Evolutionary conservation across 1,284 basidiomycete genomes (phyloP).

Genomic region (Takashimella koratensis): DNA sequence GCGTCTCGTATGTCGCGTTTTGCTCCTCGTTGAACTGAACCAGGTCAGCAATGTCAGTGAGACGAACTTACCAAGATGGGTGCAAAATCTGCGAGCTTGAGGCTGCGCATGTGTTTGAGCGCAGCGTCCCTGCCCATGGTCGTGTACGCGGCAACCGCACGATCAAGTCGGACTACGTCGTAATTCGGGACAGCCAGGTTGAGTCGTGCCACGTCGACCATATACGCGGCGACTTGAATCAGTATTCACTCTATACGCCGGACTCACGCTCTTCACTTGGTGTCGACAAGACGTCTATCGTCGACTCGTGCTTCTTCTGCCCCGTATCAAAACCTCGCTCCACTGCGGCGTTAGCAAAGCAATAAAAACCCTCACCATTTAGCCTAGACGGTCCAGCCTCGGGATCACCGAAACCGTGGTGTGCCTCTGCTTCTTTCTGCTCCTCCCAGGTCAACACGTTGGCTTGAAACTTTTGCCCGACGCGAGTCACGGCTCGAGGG

Average conservation of each 20-base stretch:
- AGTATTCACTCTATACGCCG: background rate
- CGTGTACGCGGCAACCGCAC: conserved; percentile 25
- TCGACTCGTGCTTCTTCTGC: conserved; percentile 36
- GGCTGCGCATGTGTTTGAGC: conserved; percentile 22
- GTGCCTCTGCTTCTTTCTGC: conserved; percentile 28
- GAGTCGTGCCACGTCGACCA: conserved; percentile 29
- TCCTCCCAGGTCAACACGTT: conserved; percentile 48
- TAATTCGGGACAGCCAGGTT: conserved; percentile 36
- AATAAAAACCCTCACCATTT: conserved; percentile 18
- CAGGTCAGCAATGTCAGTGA: background rate
- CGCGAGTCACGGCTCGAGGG: conserved; percentile 79
- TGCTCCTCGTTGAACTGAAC: conserved; percentile 8
- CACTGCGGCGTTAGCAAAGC: conserved; percentile 8
- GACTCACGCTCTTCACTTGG: conserved; percentile 38
- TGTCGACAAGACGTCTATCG: conserved; percentile 25
- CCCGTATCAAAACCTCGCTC: conserved; percentile 39
- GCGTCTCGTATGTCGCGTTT: conserved; percentile 35
- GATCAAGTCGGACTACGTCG: conserved; percentile 37
- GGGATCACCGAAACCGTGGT: conserved; percentile 12
- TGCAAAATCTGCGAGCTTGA: conserved; percentile 30
- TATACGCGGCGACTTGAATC: conserved; percentile 28
- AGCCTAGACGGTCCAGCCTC: conserved; percentile 29
- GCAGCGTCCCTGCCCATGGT: conserved; percentile 29
- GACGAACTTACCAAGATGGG: conserved; percentile 28
- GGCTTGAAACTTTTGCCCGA: conserved; percentile 83